These are phyloP conservation scores for Tylopilus sp. DNA, from an alignment of 768 basidiomycete genomes.

Conservation along the genomic window DNA sequence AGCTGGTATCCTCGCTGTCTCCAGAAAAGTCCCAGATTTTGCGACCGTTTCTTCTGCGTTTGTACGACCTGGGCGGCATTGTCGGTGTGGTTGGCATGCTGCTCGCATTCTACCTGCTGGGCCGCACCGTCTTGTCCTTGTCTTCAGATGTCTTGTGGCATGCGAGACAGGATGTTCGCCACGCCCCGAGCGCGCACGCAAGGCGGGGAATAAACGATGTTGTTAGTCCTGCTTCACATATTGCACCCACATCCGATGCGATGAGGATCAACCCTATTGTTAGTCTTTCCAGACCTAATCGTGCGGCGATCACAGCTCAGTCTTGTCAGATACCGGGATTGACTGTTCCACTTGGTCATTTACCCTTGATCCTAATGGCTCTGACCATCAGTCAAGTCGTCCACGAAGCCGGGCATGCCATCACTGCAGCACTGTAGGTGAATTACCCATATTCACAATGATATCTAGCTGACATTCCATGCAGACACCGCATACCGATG, in stretches of 20 bases:
- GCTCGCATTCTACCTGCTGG: constrained; percentile 37
- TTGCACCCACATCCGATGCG: not conserved
- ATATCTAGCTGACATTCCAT: not conserved
- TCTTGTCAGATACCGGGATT: constrained; percentile 69
- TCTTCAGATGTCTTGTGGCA: constrained; percentile 15
- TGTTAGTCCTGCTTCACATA: not conserved
- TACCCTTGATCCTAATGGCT: constrained; percentile 61
- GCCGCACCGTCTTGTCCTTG: constrained; percentile 31
- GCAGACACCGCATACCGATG: constrained; percentile 64
- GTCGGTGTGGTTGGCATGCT: constrained; percentile 48
- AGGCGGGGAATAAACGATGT: constrained; percentile 14
- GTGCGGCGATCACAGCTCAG: constrained; percentile 1
- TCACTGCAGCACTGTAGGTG: constrained; percentile 71
- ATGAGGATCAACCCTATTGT: constrained; percentile 30
- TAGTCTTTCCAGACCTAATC: constrained; percentile 11
- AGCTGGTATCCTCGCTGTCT: constrained; percentile 35
- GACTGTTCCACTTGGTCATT: constrained; percentile 71
- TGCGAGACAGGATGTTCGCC: not conserved
- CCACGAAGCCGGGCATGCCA: constrained; percentile 79
- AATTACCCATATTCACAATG: not conserved
- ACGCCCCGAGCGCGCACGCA: constrained; percentile 6
- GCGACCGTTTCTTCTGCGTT: constrained; percentile 25
- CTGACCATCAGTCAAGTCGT: constrained; percentile 64
- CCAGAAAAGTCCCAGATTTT: constrained; percentile 25
- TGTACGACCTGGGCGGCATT: constrained; percentile 52